Conservation (phyloP, 768 basidiomycete species). For the Russula sp. region DNA sequence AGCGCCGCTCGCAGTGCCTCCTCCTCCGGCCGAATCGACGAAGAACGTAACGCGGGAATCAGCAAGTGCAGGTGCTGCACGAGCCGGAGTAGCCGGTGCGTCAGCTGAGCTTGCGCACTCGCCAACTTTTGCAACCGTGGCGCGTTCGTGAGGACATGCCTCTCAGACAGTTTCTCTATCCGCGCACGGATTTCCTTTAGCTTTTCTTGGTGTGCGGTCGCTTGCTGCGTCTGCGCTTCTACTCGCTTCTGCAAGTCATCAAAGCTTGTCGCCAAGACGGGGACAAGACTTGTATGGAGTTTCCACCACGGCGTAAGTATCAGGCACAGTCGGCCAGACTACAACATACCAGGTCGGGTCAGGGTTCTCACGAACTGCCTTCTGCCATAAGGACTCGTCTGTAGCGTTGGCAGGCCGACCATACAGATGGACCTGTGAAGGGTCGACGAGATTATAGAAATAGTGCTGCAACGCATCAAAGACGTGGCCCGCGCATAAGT, state of each 20-base stretch:
- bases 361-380: slow-evolving; percentile 75
- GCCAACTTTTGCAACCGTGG: slow-evolving; percentile 60
- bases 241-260: slow-evolving; percentile 76
- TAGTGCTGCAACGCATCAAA: slow-evolving; percentile 46
- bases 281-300: slow-evolving; percentile 51
- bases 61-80: slow-evolving; percentile 75
- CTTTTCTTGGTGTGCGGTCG: slow-evolving; percentile 59
- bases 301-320: slow-evolving; percentile 3
- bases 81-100: slow-evolving; percentile 61
- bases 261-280: slow-evolving; percentile 74
- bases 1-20: slow-evolving; percentile 64
- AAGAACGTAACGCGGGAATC: slow-evolving; percentile 68
- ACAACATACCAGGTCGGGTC: slow-evolving; percentile 63
- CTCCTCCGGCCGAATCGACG: slow-evolving; percentile 73
- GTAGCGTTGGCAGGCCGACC: slow-evolving; percentile 66
- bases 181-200: slow-evolving; percentile 67
- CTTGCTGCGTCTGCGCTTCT: slow-evolving; percentile 65
- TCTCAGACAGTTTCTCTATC: slow-evolving; percentile 52
- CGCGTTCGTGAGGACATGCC: slow-evolving; percentile 60
- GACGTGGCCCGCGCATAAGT: not conserved
- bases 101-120: slow-evolving; percentile 60
- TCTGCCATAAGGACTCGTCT: slow-evolving; percentile 71
- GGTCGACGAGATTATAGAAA: slow-evolving; percentile 82
- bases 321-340: slow-evolving; percentile 8
- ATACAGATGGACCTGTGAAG: slow-evolving; percentile 56